A percentile compares a stretch with the other conserved stretches of the same genome.
These are phyloP conservation scores for Termitomyces bulborhizus DNA, from an alignment of 768 basidiomycete genomes.

Conservation along the genomic window DNA sequence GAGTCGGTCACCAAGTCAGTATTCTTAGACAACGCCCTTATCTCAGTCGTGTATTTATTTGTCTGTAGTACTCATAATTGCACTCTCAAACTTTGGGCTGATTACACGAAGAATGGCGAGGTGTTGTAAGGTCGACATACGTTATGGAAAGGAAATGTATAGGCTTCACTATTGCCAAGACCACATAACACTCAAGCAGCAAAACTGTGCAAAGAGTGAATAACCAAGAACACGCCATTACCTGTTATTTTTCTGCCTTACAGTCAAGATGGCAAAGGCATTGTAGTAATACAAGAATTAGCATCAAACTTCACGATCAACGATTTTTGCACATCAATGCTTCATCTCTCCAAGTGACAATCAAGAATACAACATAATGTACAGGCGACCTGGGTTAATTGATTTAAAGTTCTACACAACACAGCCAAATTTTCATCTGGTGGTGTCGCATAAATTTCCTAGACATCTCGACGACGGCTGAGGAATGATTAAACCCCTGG, in stretches of 20 bases:
- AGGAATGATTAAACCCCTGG: neutral
- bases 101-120: too few relatives aligned
- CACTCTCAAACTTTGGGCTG: too few relatives aligned
- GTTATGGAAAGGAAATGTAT: too few relatives aligned
- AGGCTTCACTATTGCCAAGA: too few relatives aligned
- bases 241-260: too few relatives aligned
- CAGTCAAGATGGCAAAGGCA: too few relatives aligned
- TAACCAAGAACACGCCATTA: too few relatives aligned
- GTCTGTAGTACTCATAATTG: neutral
- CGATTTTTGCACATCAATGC: neutral
- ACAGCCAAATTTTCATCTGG: neutral
- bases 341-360: neutral
- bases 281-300: too few relatives aligned
- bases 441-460: neutral
- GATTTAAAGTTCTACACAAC: neutral
- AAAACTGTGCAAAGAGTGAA: too few relatives aligned
- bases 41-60: neutral
- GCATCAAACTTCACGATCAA: too few relatives aligned
- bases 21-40: neutral
- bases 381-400: conserved; percentile 1
- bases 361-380: neutral
- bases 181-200: too few relatives aligned
- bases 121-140: too few relatives aligned
- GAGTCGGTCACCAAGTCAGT: neutral
- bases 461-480: neutral